A percentile compares a stretch with the other conserved stretches of the same genome.
Evolutionary conservation across 768 basidiomycete species (phyloP).

Genomic region (Pisolithus orientalis): DNA sequence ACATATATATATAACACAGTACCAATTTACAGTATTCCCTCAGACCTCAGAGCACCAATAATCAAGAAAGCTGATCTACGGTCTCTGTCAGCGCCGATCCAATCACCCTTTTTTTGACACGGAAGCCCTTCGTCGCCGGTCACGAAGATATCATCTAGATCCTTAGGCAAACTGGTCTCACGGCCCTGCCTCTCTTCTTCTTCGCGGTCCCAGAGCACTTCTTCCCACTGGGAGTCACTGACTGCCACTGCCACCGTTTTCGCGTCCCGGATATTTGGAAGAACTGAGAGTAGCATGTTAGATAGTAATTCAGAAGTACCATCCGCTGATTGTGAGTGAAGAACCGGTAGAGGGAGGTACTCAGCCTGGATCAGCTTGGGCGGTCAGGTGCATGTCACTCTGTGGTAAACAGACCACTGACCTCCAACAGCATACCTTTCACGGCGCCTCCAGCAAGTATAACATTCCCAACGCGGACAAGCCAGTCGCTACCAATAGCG

Average conservation of each 20-base stretch:
- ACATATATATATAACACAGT: background rate
- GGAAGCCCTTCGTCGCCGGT: conserved; percentile 52
- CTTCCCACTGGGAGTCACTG: conserved; percentile 75
- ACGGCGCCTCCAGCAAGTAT: conserved; percentile 66
- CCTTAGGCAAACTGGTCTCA: conserved; percentile 15
- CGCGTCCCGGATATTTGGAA: conserved; percentile 68
- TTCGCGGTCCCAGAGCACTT: conserved; percentile 71
- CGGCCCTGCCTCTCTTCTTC: conserved; percentile 40
- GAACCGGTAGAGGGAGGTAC: conserved; percentile 69
- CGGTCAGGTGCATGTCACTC: background rate
- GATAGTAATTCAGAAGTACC: conserved; percentile 70
- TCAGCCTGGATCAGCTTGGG: conserved; percentile 50
- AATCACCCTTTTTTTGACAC: conserved; percentile 52
- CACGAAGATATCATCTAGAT: conserved; percentile 52
- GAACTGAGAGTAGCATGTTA: conserved; percentile 65
- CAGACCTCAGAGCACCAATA: conserved; percentile 67
- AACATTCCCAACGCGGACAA: conserved; percentile 76
- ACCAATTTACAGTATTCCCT: conserved; percentile 50
- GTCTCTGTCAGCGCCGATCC: conserved; percentile 75
- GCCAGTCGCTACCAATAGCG: conserved; percentile 74
- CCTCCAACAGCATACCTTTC: conserved; percentile 84
- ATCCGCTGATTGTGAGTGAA: conserved; percentile 57
- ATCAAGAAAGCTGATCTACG: conserved; percentile 74
- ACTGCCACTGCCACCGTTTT: conserved; percentile 75
- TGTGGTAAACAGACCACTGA: conserved; percentile 21